Evolutionary conservation across 306 rosid species (phyloP), one percentile per base, ranked within the genome.

Genomic region (Castanea sativa): DNA sequence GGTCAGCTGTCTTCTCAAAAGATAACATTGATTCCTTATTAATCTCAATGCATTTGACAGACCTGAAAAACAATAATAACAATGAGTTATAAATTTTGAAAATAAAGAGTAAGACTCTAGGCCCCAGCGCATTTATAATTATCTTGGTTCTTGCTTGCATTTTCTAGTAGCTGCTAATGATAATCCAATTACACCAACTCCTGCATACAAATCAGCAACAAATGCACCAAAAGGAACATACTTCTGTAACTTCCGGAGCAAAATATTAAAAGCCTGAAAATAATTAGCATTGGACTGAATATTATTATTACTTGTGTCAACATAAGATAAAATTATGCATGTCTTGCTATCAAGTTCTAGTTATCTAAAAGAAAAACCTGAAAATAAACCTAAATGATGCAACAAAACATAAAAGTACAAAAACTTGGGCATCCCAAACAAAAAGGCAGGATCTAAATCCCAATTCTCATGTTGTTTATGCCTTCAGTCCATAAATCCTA

Each of bases 101-200:
- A 35, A 81, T 59, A 72, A 73, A 76, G 65, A 30, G 9, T 64
- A 63, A 69, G 83, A 64, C 25, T 80, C 69, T 52, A 32, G 18
- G 41, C 52, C 32, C 32, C 30, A 71, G 75, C 11, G 69, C 58
- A 55, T 81, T 81, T 58, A 80, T 67, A 86, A 73, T 49, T 71
- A 75, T 75, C 68, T 56, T 45, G 68, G 80, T 77, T 73, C 93
- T 83, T 91, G 88, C 99, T 97, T 94, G 97, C 99, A 92, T 81
- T 92, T 91, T 87, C 97, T 91, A 52, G 95, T 73, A 78, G 87
- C 89, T 61, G 99, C 99, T 75, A 94, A 85, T 80, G 99, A 94
- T 80, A 92, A 83, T 70, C 99, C 99, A 73, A 94, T 94, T 61
- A 84, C 97, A 80, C 99, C 99, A 56, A 95, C 97, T 81, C 97